Evolutionary conservation across 805 yeast species (phyloP), one percentile per base, ranked within the genome.

Genomic region (Saccharomycopsis babjevae): DNA sequence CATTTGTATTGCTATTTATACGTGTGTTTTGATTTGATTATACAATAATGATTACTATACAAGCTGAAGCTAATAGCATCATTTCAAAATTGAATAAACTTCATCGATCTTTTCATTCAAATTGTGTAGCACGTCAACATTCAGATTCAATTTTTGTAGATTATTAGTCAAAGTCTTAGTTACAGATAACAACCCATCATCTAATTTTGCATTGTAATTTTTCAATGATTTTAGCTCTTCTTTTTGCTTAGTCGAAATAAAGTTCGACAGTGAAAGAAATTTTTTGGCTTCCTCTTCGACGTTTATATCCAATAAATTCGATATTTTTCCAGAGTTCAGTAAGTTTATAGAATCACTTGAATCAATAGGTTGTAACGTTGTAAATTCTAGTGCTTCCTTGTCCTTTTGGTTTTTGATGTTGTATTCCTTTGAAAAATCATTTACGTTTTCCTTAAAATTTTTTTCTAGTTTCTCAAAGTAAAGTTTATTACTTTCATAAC

Each of bases 391-490:
- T 5, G 43, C 16, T 10, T 39, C 25, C 38, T 57, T 57, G 22
- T 43, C 54, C n/a, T 43, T 25, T 43, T 50, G 18, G 18, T 36
- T 50, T 34, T 2, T 39, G 18, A 18, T 39, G 5, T 50, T 57
- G n/a, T 52, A 30, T 25, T 50, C 50, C 8, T 5, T 50, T 50
- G 40, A 46, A 43, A 50, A 59, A 42, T 54, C 38, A 10, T 39
- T 59, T 10, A 58, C 28, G 5, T 39, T 54, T 15, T 50, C 30
- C 54, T 56, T 57, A 34, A 50, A 62, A 34, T 55, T 58, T 30
- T 32, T 30, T 22, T 61, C 61, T 10, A 58, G 18, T 11, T 60
- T 52, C 25, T 50, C 56, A 30, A 60, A 52, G 36, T 58, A 62
- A 15, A 56, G 38, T 30, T 34, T 13, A 55, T 62, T 60, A 22